These are phyloP conservation scores for Agaricales sp. DNA, from an alignment of 1,284 basidiomycete genomes.

Conservation along the genomic window DNA sequence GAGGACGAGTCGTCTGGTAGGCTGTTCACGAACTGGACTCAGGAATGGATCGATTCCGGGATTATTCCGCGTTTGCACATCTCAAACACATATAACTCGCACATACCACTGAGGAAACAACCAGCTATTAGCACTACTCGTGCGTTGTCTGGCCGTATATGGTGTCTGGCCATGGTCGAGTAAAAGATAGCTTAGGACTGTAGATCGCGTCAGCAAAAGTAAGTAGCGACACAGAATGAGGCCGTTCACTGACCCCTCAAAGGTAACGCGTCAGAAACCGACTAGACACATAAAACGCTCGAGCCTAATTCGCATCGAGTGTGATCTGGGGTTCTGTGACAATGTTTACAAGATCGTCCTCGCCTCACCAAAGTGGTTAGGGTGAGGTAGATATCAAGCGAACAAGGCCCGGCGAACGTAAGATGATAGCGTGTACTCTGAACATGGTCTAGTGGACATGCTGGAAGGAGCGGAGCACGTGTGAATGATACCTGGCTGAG, in stretches of 20 bases:
- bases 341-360: slow-evolving; percentile 59
- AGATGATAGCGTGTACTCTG: slow-evolving; percentile 73
- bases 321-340: slow-evolving; percentile 74
- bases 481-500: no score
- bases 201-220: slow-evolving; percentile 10
- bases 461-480: slow-evolving; percentile 28
- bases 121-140: slow-evolving; percentile 75
- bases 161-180: slow-evolving; percentile 56
- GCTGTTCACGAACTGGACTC: slow-evolving; percentile 66
- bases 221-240: slow-evolving; percentile 6
- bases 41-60: slow-evolving; percentile 60
- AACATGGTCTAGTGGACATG: slow-evolving; percentile 68
- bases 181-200: slow-evolving; percentile 74
- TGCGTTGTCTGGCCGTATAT: slow-evolving; percentile 67
- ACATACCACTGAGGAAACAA: slow-evolving; percentile 76
- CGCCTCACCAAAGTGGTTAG: slow-evolving; percentile 39
- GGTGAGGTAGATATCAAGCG: slow-evolving; percentile 75
- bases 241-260: slow-evolving; percentile 54
- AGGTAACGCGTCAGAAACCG: slow-evolving; percentile 14
- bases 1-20: slow-evolving; percentile 54
- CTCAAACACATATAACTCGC: slow-evolving; percentile 76
- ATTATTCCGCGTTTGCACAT: slow-evolving; percentile 65
- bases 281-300: slow-evolving; percentile 14
- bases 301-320: slow-evolving; percentile 52
- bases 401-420: slow-evolving; percentile 76